Evolutionary conservation across 2,329 filamentous ascomycete genomes (phyloP), one percentile per base, ranked within the genome.

Genomic region (Diaporthe eres): DNA sequence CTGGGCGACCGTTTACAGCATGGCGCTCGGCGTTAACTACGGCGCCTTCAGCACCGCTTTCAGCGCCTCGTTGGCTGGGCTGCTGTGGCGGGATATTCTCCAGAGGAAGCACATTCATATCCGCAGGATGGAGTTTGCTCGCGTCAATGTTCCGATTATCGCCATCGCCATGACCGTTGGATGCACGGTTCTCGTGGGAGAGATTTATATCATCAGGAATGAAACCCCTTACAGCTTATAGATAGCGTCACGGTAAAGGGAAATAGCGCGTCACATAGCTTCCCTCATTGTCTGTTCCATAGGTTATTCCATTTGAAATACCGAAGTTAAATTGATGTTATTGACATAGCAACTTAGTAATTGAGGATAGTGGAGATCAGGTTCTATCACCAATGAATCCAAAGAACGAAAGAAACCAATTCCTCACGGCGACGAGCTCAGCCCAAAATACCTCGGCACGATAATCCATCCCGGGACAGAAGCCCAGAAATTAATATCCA

Each of bases 1-100:
- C 80, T 94, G 92, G 92, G 93, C 89, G 0, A 93, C 93, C 0
- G 90, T 95, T 0, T 95, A 95, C 82, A 90, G 89, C 81, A 94
- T 95, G 92, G 93, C 93, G 0, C 84, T 95, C 0, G 93, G 93
- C 2, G 92, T 94, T 76, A 95, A 95, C 82, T 95, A 92, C 75
- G 93, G 93, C 7, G 93, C 93, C 0, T 95, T 94, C 80, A 94
- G 92, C 80, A 90, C 91, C 0, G 92, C 92, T 0, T 94, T 95
- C 78, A 94, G 92, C 77, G 93, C 92, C 0, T 94, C 92, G 0
- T 83, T 95, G 2, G 93, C 93, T 1, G 93, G 93, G 1, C 86
- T 95, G 9, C 84, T 95, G 0, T 95, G 93, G 93, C 87, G 92
- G 3, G 92, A 94, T 77, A 95, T 95, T 25, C 86, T 95, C 1